Evolutionary conservation across 164 flowering plant species (phyloP), one percentile per base, ranked within the genome.

Genomic region (Umbellularia californica): DNA sequence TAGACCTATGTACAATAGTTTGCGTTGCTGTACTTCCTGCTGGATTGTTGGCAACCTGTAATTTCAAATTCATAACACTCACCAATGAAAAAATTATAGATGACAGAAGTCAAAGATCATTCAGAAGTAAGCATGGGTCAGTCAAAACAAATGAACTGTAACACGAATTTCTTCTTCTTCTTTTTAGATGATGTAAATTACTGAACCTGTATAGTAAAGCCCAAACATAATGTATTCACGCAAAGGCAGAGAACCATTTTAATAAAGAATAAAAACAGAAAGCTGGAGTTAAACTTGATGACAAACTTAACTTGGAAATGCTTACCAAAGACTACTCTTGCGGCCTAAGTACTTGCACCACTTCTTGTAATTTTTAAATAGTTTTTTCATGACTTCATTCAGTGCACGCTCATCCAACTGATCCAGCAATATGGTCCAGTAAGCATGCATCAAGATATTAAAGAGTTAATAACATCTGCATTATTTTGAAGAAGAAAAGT

Each of bases 341-440:
- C 97, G 90, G 65, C 82, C 95, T 84, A 96, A 81, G 75, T 90
- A 96, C 75, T 88, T 96, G 93, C 99, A 96, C 99, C 99, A 96
- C 75, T 87, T 92, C 78, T 92, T 96, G 84, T 96, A 96, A 81
- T 87, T 94, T 84, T 94, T 96, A 76, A 96, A 93, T 65, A 96
- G 92, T 70, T 93, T 96, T 85, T 90, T 96, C 99, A 96, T 96
- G 72, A 96, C 98, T 73, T 92, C 98, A 67, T 89, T 89, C 69
- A 94, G 72, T 66, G 99, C 98, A 68, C 88, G 87, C 66, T 96
- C 98, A 84, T 96, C 99, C 91, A 96, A 87, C 99, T 96, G 77
- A 25, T 6, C n/a, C 28, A 58, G 25, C 10, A 50, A 70, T 13
- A 30, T 23, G 12, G 19, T 50, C 70, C 15, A 50, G 20, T 25